These are phyloP conservation scores for Pogostemon cablin DNA, from an alignment of 257 asterid species.

Conservation along the genomic window DNA sequence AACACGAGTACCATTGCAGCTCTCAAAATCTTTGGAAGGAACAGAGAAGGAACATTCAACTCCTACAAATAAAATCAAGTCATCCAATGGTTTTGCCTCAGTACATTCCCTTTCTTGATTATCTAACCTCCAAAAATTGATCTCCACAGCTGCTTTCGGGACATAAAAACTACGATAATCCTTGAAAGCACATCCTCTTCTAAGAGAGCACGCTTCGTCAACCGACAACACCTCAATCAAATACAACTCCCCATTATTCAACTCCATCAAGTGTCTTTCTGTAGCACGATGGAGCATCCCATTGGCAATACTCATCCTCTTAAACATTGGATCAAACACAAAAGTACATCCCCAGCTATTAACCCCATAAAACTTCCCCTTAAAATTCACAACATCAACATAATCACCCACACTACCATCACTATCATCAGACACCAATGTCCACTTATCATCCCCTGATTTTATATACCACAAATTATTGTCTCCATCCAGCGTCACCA, in stretches of 20 bases:
- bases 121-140: background rate
- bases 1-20: background rate
- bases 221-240: background rate
- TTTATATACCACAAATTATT: background rate
- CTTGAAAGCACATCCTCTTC: no score
- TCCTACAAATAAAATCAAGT: background rate
- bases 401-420: background rate
- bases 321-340: background rate
- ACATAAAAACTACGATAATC: background rate
- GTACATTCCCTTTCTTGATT: background rate
- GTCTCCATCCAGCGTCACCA: background rate
- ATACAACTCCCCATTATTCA: background rate
- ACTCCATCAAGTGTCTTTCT: background rate
- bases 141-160: background rate
- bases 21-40: background rate
- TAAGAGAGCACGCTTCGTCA: no score
- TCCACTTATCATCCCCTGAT: slow-evolving; percentile 3
- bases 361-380: background rate
- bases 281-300: background rate
- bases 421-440: background rate
- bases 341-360: background rate
- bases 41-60: background rate
- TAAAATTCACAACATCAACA: background rate
- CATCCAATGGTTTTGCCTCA: background rate
- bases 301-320: background rate